Evolutionary conservation across 768 basidiomycete species (phyloP).

Genomic region (Auricularia sp.): DNA sequence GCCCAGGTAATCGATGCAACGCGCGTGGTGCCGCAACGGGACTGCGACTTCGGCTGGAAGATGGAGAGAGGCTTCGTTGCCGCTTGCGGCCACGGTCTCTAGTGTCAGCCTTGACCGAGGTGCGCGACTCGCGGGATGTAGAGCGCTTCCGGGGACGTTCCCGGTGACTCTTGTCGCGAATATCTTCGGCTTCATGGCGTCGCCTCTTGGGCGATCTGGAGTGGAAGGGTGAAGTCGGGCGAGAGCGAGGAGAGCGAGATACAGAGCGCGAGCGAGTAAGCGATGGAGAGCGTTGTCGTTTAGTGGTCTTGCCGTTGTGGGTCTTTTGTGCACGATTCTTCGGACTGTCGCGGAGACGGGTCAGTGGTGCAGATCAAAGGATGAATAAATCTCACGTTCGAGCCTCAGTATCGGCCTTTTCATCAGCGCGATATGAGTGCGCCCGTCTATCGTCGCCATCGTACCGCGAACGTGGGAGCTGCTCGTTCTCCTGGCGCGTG

Average conservation of each 20-base stretch:
- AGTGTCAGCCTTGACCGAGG: not conserved
- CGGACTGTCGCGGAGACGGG: not conserved
- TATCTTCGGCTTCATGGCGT: not conserved
- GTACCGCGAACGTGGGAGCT: constrained; percentile 25
- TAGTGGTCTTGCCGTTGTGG: constrained; percentile 16
- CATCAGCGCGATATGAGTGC: constrained; percentile 12
- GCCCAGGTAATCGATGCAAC: constrained; percentile 52
- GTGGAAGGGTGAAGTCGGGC: constrained; percentile 53
- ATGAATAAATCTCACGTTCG: constrained; percentile 38
- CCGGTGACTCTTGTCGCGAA: not conserved
- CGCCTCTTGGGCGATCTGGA: constrained; percentile 52
- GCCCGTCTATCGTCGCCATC: constrained; percentile 16
- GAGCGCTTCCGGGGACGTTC: not conserved
- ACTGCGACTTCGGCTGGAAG: constrained; percentile 37
- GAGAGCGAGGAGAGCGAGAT: constrained; percentile 42
- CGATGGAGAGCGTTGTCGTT: constrained; percentile 37
- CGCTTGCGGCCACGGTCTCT: constrained; percentile 23
- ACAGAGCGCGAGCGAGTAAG: constrained; percentile 42
- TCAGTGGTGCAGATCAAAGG: not conserved
- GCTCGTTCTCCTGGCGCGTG: constrained; percentile 28
- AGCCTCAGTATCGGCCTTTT: constrained; percentile 20
- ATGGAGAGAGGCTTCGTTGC: constrained; percentile 41
- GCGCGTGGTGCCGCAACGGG: constrained; percentile 41
- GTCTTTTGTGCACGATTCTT: constrained; percentile 24
- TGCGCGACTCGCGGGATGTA: not conserved